Percentiles rank a stretch among this genome's conserved stretches.
Conservation (phyloP, 1,139 yeast species). For the Kurtzmaniella natalensis region DNA sequence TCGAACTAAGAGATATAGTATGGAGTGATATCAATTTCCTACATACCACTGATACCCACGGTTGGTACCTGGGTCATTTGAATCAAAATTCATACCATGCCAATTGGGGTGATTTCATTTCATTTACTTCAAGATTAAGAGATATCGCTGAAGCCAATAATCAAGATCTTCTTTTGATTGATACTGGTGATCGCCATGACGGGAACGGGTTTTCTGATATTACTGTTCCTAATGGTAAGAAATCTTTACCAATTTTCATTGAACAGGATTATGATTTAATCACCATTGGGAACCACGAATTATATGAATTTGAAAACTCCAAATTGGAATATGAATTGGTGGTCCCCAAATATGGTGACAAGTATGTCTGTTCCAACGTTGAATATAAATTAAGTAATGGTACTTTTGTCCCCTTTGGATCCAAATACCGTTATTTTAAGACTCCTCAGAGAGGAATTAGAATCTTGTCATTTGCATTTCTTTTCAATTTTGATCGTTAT, state of each 20-base stretch:
- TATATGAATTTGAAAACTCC: constrained; percentile 69
- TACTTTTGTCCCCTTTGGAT: constrained; percentile 62
- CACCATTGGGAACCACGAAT: constrained; percentile 90
- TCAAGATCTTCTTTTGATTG: constrained; percentile 69
- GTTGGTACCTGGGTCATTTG: constrained; percentile 88
- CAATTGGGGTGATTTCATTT: constrained; percentile 90
- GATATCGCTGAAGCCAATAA: constrained; percentile 38
- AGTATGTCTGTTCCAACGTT: constrained; percentile 78
- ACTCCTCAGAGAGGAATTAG: constrained; percentile 53
- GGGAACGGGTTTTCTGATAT: constrained; percentile 90
- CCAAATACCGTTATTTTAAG: constrained; percentile 56
- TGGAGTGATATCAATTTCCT: constrained; percentile 77
- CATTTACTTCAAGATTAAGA: constrained; percentile 55
- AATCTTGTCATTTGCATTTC: constrained; percentile 70
- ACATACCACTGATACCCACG: constrained; percentile 95
- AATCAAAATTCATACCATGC: constrained; percentile 73
- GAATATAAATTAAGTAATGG: constrained; percentile 52
- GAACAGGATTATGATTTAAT: constrained; percentile 71
- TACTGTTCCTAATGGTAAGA: constrained; percentile 64
- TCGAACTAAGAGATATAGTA: constrained; percentile 37
- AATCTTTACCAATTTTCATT: constrained; percentile 60
- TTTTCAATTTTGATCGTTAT: constrained; percentile 69
- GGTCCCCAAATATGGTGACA: constrained; percentile 55
- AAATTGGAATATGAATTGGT: constrained; percentile 60
- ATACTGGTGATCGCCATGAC: constrained; percentile 92